Evolutionary conservation across 352 stramenopile species (phyloP).

Genomic region (Phytophthora megakarya): DNA sequence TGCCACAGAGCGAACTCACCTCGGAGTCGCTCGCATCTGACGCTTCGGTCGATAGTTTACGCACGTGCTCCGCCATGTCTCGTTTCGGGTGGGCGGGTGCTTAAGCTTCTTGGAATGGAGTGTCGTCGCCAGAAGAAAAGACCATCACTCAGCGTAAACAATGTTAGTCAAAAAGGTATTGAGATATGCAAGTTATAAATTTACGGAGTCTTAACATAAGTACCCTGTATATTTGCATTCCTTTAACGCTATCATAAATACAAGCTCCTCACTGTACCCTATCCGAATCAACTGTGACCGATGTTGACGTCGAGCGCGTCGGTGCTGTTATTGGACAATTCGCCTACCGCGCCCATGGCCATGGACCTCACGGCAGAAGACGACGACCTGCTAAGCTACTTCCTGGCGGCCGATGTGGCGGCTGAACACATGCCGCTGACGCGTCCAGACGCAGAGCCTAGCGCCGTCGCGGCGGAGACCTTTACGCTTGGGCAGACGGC

Average conservation of each 20-base stretch:
- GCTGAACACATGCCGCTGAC: constrained; percentile 52
- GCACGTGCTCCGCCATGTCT: constrained; percentile 28
- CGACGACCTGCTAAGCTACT: constrained; percentile 89
- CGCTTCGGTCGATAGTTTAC: constrained; percentile 23
- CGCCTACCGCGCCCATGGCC: constrained; percentile 4
- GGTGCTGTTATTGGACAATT: constrained; percentile 35
- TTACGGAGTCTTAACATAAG: no score
- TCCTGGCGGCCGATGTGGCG: constrained; percentile 77
- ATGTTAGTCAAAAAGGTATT: no score
- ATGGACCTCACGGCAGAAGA: constrained; percentile 88
- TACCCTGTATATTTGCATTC: no score
- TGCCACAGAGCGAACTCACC: constrained; percentile 71
- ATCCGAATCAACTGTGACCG: constrained; percentile 12
- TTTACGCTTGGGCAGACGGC: constrained; percentile 44
- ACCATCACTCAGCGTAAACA: constrained; percentile 36
- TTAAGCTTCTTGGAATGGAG: constrained; percentile 19
- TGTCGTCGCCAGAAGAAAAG: constrained; percentile 14
- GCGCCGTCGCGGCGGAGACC: constrained; percentile 19
- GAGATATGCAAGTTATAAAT: no score
- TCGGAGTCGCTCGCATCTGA: constrained; percentile 66
- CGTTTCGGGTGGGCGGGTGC: not conserved
- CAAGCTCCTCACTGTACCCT: not conserved
- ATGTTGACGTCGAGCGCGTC: constrained; percentile 35
- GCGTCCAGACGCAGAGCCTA: constrained; percentile 20
- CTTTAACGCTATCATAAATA: no score